Evolutionary conservation across 73 alveolate species (phyloP).

Genomic region (Stentor coeruleus): DNA sequence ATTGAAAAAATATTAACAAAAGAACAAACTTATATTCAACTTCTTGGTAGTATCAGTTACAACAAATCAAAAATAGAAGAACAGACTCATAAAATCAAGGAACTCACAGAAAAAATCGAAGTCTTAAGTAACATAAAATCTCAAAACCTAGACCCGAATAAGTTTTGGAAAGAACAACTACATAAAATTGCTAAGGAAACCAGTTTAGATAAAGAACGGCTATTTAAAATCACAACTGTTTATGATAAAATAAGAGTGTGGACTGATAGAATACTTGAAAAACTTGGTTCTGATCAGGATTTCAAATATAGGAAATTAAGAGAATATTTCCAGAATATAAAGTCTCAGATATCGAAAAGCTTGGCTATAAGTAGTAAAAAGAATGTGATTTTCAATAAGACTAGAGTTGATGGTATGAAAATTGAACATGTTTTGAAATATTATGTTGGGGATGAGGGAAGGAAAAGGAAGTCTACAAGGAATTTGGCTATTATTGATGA

Average conservation of each 20-base stretch:
- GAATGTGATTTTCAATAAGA: no score
- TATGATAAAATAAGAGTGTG: not conserved
- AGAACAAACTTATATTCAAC: conserved; percentile 26
- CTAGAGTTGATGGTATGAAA: not conserved
- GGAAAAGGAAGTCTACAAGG: not conserved
- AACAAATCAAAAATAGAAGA: not conserved
- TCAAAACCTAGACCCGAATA: not conserved
- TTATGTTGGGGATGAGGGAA: not conserved
- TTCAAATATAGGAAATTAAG: no score
- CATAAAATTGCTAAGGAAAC: not conserved
- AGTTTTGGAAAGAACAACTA: not conserved
- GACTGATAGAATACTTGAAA: not conserved
- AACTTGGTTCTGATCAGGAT: not conserved
- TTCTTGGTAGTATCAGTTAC: not conserved
- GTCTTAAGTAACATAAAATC: not conserved
- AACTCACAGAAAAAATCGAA: conserved; percentile 22
- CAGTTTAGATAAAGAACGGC: not conserved
- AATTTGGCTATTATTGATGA: not conserved
- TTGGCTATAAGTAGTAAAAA: not conserved
- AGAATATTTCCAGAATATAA: not conserved
- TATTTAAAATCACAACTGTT: no score
- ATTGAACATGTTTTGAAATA: not conserved
- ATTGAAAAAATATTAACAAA: conserved; percentile 24
- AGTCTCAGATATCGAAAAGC: no score
- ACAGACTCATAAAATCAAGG: not conserved